A percentile compares a stretch with the other conserved stretches of the same genome.
phyloP scores from a whole-genome alignment of 768 basidiomycete genomes.

The Lyophyllum atratum region DNA sequence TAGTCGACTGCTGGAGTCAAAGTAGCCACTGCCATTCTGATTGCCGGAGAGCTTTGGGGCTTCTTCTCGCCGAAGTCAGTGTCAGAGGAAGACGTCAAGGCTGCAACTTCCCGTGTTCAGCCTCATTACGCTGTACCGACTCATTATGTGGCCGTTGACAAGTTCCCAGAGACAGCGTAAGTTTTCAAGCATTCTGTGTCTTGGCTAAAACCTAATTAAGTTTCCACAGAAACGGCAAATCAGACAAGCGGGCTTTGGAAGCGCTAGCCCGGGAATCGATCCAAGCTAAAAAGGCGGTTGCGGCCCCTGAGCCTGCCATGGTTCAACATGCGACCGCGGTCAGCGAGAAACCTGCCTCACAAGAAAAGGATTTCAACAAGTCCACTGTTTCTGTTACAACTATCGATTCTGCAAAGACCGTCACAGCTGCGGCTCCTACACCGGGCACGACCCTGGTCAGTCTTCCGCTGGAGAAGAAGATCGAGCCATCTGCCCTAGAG shows the following conservation, averaged over 20 bases:
- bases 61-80: slow-evolving; percentile 47
- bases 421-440: neutral
- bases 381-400: neutral
- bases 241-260: slow-evolving; percentile 41
- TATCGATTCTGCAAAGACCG: neutral
- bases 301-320: slow-evolving; percentile 49
- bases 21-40: slow-evolving; percentile 53
- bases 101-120: slow-evolving; percentile 46
- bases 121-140: slow-evolving; percentile 63
- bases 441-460: neutral
- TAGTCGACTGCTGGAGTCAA: slow-evolving; percentile 24
- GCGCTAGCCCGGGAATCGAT: slow-evolving; percentile 31
- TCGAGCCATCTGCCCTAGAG: slow-evolving; percentile 17
- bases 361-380: neutral
- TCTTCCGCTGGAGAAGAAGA: slow-evolving; percentile 15
- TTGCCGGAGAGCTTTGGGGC: slow-evolving; percentile 56
- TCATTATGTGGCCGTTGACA: slow-evolving; percentile 40
- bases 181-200: slow-evolving; percentile 13
- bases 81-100: slow-evolving; percentile 38
- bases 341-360: neutral
- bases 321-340: slow-evolving; percentile 36
- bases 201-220: slow-evolving; percentile 19
- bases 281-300: slow-evolving; percentile 40
- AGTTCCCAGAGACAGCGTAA: slow-evolving; percentile 55
- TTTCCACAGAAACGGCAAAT: slow-evolving; percentile 11